Evolutionary conservation across 2,329 filamentous ascomycete species (phyloP), one percentile per base, ranked within the genome.

Genomic region (Talaromyces rugulosus): DNA sequence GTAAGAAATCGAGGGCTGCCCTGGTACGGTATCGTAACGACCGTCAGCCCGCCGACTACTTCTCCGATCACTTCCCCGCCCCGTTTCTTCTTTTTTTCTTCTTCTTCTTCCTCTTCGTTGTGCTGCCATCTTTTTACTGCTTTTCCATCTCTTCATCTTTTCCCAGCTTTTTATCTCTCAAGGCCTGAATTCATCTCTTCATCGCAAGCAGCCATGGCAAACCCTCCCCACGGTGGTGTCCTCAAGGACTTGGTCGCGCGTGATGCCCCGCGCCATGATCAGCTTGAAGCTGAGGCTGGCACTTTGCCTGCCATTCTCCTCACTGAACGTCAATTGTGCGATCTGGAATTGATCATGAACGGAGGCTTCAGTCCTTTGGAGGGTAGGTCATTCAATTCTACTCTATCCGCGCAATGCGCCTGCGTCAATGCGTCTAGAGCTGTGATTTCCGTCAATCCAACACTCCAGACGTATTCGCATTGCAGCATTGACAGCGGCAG

Each of bases 361-460:
- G 95, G 95, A 76, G 95, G 95, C 68, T 99, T 99, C 83, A 97
- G 93, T 67, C 95, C 95, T 63, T 87, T 99, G 47, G 94, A 99
- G 87, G 95, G 93, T 96, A 72, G 66, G 87, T 84, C 31, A 58
- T 64, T 62, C 47, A 55, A 53, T 52, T 56, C 44, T 62, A 44
- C 58, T 53, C 56, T 33, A 59, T 42, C 59, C 57, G 31, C 52
- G 44, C 42, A 47, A 2, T 23, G n/a, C 57, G 36, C 63, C 59
- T 64, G 55, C 62, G 61, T 54, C 14, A n/a, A 4, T 31, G 18
- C 51, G 23, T 40, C 12, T 16, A 42, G 16, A 16, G 11, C 28
- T 56, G 53, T n/a, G 42, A 51, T 54, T 51, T 63, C 70, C 18
- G 27, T 28, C 18, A 2, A 28, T 7, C 27, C 18, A n/a, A 51